phyloP scores from a whole-genome alignment of 805 yeast species.

The Starmerella floricola region DNA sequence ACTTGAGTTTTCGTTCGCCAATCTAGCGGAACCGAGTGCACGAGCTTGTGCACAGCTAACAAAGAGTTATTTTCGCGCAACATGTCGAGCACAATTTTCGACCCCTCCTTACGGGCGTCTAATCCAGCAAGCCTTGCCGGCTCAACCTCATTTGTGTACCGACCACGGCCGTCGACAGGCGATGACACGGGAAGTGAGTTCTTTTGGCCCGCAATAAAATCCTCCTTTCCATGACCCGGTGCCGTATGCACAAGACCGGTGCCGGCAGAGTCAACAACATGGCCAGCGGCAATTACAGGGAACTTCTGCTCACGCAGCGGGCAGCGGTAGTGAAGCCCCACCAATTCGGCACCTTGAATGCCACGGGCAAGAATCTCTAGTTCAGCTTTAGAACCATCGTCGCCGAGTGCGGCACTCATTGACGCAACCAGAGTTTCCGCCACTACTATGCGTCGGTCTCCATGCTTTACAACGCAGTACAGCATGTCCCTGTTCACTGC shows the following conservation, averaged over 20 bases:
- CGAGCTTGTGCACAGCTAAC: conserved; percentile 38
- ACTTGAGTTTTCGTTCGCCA: conserved; percentile 96
- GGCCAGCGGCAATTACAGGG: conserved; percentile 67
- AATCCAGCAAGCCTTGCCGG: conserved; percentile 39
- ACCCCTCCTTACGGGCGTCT: conserved; percentile 53
- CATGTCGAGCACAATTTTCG: conserved; percentile 34
- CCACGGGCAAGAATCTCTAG: conserved; percentile 11
- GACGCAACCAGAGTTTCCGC: conserved; percentile 39
- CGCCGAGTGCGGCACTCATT: conserved; percentile 24
- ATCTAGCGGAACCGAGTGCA: conserved; percentile 88
- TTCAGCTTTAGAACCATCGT: conserved; percentile 3
- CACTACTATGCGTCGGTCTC: conserved; percentile 41
- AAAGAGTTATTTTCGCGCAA: conserved; percentile 38
- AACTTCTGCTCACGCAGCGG: conserved; percentile 38
- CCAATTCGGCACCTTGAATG: conserved; percentile 36
- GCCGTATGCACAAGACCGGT: conserved; percentile 96
- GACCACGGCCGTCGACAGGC: conserved; percentile 69
- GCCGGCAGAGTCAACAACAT: conserved; percentile 72
- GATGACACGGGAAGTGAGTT: conserved; percentile 51
- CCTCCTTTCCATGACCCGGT: conserved; percentile 96
- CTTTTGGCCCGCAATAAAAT: conserved; percentile 56
- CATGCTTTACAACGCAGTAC: conserved; percentile 41
- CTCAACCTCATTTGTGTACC: conserved; percentile 44
- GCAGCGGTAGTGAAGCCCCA: conserved; percentile 40
- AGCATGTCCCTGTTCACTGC: conserved; percentile 48